Conservation (phyloP, 805 yeast genomes). For the Spathaspora boniae region DNA sequence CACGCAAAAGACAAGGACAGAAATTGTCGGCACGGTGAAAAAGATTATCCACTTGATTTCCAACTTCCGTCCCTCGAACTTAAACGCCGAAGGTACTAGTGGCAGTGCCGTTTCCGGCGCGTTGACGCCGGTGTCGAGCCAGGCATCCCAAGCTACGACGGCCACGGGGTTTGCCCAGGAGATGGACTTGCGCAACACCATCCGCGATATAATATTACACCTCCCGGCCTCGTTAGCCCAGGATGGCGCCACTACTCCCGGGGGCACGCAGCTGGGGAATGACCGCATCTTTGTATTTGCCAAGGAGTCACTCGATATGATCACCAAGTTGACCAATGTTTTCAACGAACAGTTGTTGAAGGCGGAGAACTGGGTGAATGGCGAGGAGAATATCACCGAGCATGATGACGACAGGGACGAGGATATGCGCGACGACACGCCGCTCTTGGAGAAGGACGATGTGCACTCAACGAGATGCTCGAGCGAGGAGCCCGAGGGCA, state of each 20-base stretch:
- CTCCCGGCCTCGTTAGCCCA: constrained; percentile 61
- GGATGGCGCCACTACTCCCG: constrained; percentile 14
- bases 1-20: constrained; percentile 58
- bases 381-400: constrained; percentile 27
- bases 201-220: constrained; percentile 71
- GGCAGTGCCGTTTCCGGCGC: neutral
- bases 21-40: constrained; percentile 83
- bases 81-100: constrained; percentile 21
- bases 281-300: constrained; percentile 79
- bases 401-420: constrained; percentile 3
- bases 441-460: constrained; percentile 2
- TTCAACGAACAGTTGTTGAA: constrained; percentile 80
- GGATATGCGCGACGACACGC: neutral
- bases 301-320: constrained; percentile 85
- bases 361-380: constrained; percentile 79
- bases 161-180: constrained; percentile 9
- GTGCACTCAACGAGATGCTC: constrained; percentile 3
- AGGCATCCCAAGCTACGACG: constrained; percentile 3
- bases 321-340: constrained; percentile 73
- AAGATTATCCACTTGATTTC: constrained; percentile 85
- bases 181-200: constrained; percentile 54
- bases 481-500: constrained; percentile 9
- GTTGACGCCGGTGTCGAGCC: constrained; percentile 11
- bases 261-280: constrained; percentile 29
- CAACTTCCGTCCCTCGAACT: constrained; percentile 54